A percentile compares a stretch with the other conserved stretches of the same genome.
Conservation (phyloP, 805 yeast species). For the Ogataea haglerorum region DNA sequence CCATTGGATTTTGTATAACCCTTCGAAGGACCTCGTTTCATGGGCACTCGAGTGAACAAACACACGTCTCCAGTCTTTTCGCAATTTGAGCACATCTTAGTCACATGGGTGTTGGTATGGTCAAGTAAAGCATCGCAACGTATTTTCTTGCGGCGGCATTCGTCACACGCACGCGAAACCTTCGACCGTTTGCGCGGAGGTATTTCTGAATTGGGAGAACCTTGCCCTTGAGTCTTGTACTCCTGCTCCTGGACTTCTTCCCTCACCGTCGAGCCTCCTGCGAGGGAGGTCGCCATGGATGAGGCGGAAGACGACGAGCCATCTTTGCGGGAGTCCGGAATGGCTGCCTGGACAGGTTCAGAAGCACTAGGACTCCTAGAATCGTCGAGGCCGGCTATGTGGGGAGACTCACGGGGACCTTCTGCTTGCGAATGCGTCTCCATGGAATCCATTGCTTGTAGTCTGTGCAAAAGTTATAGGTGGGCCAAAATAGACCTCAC, state of each 20-base stretch:
- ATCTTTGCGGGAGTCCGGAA: not conserved
- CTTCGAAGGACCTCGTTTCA: constrained; percentile 77
- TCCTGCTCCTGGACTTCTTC: not conserved
- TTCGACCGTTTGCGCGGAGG: constrained; percentile 58
- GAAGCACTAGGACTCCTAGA: not conserved
- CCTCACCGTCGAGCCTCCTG: not conserved
- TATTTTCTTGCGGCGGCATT: constrained; percentile 70
- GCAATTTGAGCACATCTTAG: constrained; percentile 60
- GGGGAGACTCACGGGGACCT: constrained; percentile 3
- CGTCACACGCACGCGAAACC: constrained; percentile 79
- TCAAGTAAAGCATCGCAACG: constrained; percentile 63
- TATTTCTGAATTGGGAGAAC: constrained; percentile 4
- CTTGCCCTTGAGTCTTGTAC: not conserved
- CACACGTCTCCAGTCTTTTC: constrained; percentile 57
- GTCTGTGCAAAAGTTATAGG: not conserved
- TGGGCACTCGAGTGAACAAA: constrained; percentile 65
- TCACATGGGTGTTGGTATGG: constrained; percentile 42
- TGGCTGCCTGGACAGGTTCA: not conserved
- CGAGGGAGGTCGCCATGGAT: constrained; percentile 3
- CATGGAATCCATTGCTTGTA: not conserved
- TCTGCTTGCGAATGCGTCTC: not conserved
- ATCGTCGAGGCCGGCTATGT: not conserved
- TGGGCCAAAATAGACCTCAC: not conserved
- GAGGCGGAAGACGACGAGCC: constrained; percentile 7
- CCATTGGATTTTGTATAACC: constrained; percentile 48